phyloP scores from a whole-genome alignment of 805 yeast species.

The Metschnikowia reukaufii region DNA sequence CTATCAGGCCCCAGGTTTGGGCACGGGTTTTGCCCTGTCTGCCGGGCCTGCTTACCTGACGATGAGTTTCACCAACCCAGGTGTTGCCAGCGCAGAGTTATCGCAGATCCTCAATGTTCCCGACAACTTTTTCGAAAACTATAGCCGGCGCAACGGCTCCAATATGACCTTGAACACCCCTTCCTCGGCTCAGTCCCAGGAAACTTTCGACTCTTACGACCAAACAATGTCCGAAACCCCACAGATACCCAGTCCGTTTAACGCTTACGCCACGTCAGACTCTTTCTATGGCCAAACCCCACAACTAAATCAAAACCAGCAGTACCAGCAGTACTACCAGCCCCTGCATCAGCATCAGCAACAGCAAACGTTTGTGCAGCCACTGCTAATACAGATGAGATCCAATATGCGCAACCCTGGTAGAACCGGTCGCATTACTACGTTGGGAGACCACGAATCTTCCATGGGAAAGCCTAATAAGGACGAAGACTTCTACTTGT shows the following conservation, averaged over 20 bases:
- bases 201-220: slow-evolving; percentile 9
- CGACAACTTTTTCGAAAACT: slow-evolving; percentile 30
- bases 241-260: slow-evolving; percentile 30
- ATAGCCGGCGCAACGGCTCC: slow-evolving; percentile 19
- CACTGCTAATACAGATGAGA: slow-evolving; percentile 13
- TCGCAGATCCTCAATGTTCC: slow-evolving; percentile 34
- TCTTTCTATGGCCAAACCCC: slow-evolving; percentile 17
- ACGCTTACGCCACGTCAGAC: slow-evolving; percentile 43
- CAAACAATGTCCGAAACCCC: slow-evolving; percentile 14
- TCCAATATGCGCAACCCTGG: slow-evolving; percentile 4
- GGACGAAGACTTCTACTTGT: slow-evolving; percentile 39
- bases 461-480: slow-evolving; percentile 20
- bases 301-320: background rate
- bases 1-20: slow-evolving; percentile 32
- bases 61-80: slow-evolving; percentile 14
- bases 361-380: slow-evolving; percentile 13
- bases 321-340: slow-evolving; percentile 8
- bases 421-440: slow-evolving; percentile 36
- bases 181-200: slow-evolving; percentile 16
- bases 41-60: slow-evolving; percentile 12
- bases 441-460: slow-evolving; percentile 26
- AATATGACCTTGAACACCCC: slow-evolving; percentile 18
- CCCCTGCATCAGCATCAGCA: slow-evolving; percentile 3
- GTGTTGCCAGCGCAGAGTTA: slow-evolving; percentile 21
- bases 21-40: slow-evolving; percentile 8